Percentiles rank a stretch among this genome's conserved stretches.
phyloP scores from a whole-genome alignment of 306 rosid genomes.

The Myrica gale region DNA sequence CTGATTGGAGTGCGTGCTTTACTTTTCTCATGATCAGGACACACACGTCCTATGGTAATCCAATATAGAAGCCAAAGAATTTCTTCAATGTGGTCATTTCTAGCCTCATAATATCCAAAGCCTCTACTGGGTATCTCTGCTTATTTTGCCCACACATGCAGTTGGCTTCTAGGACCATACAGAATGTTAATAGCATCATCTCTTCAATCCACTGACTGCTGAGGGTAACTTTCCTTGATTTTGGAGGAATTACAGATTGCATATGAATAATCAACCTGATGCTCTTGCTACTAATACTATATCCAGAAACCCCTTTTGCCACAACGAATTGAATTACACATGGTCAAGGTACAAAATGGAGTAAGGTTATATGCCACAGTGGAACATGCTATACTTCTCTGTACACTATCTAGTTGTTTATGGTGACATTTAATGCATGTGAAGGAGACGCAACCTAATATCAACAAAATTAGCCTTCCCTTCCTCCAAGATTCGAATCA shows the following conservation, averaged over 20 bases:
- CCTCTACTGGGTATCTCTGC: neutral
- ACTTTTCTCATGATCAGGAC: neutral
- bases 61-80: neutral
- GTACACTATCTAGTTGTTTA: too few species aligned
- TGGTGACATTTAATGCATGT: neutral
- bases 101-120: neutral
- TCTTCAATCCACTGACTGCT: neutral
- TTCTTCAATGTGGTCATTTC: neutral
- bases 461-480: neutral
- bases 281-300: neutral
- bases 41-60: neutral
- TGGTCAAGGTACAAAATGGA: neutral
- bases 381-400: neutral
- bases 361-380: neutral
- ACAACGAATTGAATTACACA: neutral
- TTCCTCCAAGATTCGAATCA: conserved; percentile 17
- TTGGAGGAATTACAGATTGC: neutral
- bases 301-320: neutral
- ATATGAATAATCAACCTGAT: conserved; percentile 7
- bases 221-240: neutral
- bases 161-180: neutral
- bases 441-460: neutral
- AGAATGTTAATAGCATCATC: neutral
- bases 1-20: neutral
- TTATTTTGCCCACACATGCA: neutral